Evolutionary conservation across 345 rosid species (phyloP).

Genomic region (Melaleuca alternifolia): DNA sequence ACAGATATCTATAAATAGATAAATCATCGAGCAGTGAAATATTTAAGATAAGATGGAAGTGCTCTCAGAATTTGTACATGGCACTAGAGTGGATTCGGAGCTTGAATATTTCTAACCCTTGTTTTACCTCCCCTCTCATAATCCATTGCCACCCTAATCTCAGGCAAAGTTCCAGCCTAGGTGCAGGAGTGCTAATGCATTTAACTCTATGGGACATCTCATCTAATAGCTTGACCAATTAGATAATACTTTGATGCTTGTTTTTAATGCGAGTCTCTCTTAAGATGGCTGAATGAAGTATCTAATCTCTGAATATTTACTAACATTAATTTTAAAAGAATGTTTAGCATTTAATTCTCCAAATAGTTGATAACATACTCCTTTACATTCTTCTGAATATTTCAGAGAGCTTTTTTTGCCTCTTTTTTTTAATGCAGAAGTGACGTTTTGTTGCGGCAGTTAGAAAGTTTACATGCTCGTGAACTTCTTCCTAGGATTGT

Average conservation of each 20-base stretch:
- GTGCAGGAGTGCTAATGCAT: background rate
- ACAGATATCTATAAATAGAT: background rate
- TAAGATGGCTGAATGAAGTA: background rate
- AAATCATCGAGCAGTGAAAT: background rate
- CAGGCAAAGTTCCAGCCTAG: background rate
- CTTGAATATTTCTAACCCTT: background rate
- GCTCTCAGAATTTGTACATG: background rate
- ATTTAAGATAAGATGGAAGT: background rate
- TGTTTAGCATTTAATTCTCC: background rate
- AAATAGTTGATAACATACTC: background rate
- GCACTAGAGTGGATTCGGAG: background rate
- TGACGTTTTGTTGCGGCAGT: conserved; percentile 77
- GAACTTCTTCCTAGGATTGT: conserved; percentile 88
- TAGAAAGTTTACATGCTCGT: conserved; percentile 69
- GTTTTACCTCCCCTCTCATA: background rate
- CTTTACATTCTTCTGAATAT: background rate
- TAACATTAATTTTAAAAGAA: background rate
- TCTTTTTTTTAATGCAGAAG: conserved; percentile 49
- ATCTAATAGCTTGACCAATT: background rate
- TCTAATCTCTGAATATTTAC: background rate
- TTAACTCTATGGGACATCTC: background rate
- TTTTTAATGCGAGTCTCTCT: background rate
- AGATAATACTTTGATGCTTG: background rate
- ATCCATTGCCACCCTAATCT: background rate
- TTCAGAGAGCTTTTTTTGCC: background rate